These are phyloP conservation scores for Daldinia vernicosa DNA, from an alignment of 495 filamentous ascomycete genomes.

Conservation along the genomic window DNA sequence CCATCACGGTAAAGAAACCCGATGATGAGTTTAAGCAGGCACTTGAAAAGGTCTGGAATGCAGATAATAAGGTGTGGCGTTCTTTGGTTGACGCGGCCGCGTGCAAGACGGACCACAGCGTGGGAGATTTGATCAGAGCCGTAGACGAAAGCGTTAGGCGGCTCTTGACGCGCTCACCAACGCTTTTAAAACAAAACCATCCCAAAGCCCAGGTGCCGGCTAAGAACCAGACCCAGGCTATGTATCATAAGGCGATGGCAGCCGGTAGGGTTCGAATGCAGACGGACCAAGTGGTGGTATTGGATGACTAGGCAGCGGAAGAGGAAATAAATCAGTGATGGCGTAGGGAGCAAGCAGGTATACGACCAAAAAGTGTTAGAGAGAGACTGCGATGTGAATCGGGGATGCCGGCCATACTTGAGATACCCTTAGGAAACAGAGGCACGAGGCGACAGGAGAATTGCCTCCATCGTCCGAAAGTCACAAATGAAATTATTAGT, in stretches of 20 bases:
- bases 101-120: constrained; percentile 45
- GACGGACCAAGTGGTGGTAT: constrained; percentile 34
- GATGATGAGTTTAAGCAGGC: constrained; percentile 55
- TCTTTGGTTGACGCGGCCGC: constrained; percentile 48
- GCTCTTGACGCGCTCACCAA: constrained; percentile 38
- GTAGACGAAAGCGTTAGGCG: constrained; percentile 44
- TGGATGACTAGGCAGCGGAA: constrained; percentile 38
- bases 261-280: constrained; percentile 34
- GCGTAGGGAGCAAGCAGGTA: constrained; percentile 21
- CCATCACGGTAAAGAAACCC: constrained; percentile 19
- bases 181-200: constrained; percentile 36
- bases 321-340: neutral
- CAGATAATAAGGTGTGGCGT: constrained; percentile 44
- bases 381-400: constrained; percentile 39
- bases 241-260: constrained; percentile 39
- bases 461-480: constrained; percentile 1
- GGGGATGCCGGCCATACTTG: constrained; percentile 37
- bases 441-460: constrained; percentile 21
- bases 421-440: constrained; percentile 42
- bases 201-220: constrained; percentile 21
- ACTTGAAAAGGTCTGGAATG: constrained; percentile 52
- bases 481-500: constrained; percentile 31
- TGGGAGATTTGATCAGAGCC: constrained; percentile 48
- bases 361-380: constrained; percentile 21
- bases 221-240: constrained; percentile 30